Conservation (phyloP, 2,329 filamentous ascomycete species). For the Periconia sp. region DNA sequence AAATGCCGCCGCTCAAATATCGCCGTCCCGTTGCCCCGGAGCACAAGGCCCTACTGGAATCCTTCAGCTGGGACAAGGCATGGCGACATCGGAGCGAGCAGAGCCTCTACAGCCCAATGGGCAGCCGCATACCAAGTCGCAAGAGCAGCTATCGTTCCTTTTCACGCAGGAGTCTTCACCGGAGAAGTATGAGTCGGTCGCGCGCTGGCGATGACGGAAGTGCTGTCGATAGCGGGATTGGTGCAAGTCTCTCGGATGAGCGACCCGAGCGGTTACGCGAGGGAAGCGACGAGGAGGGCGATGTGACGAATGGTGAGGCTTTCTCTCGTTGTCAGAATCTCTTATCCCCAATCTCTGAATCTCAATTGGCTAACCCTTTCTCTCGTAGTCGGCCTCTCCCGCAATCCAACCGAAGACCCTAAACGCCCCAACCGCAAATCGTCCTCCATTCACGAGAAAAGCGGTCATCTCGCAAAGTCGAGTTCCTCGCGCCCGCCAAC, state of each 20-base stretch:
- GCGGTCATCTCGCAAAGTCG: no score
- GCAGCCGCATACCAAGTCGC: slow-evolving; percentile 48
- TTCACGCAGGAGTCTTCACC: slow-evolving; percentile 21
- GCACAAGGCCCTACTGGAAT: slow-evolving; percentile 53
- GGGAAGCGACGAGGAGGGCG: slow-evolving; percentile 49
- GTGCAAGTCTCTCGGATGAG: slow-evolving; percentile 34
- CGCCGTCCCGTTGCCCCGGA: slow-evolving; percentile 51
- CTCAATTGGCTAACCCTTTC: slow-evolving; percentile 17
- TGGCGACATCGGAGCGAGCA: slow-evolving; percentile 50
- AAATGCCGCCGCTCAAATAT: slow-evolving; percentile 55
- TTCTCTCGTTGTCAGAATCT: neutral
- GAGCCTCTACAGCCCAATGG: slow-evolving; percentile 53
- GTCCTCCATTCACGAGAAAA: slow-evolving; percentile 18
- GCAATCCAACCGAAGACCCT: slow-evolving; percentile 36
- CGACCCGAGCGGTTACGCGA: slow-evolving; percentile 41
- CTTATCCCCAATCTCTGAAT: neutral
- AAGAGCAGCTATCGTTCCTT: slow-evolving; percentile 31
- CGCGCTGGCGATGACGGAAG: slow-evolving; percentile 43
- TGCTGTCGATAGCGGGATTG: slow-evolving; percentile 40
- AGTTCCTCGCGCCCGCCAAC: slow-evolving; percentile 25
- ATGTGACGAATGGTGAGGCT: slow-evolving; percentile 49
- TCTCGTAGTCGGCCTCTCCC: slow-evolving; percentile 36
- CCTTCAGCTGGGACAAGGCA: slow-evolving; percentile 50
- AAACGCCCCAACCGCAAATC: slow-evolving; percentile 29
- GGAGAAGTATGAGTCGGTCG: slow-evolving; percentile 38